Evolutionary conservation across 1,284 basidiomycete genomes (phyloP).

Genomic region (Sporisorium exsertum): DNA sequence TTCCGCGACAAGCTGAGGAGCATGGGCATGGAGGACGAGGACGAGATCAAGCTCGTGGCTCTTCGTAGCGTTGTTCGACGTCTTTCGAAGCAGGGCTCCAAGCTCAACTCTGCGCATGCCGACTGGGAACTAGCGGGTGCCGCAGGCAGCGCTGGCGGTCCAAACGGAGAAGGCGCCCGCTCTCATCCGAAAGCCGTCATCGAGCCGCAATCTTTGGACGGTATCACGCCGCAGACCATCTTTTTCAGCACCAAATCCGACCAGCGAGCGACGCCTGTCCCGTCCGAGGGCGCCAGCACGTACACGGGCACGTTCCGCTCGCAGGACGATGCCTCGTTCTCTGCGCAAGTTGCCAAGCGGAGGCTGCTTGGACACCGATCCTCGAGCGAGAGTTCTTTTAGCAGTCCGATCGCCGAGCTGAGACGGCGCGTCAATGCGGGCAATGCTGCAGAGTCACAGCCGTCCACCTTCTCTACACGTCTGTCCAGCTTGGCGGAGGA

Average conservation of each 20-base stretch:
- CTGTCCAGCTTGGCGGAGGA: slow-evolving; percentile 44
- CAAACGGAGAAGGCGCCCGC: slow-evolving; percentile 5
- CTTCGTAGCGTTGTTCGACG: slow-evolving; percentile 84
- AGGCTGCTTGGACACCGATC: slow-evolving; percentile 51
- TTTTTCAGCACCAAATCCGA: slow-evolving; percentile 77
- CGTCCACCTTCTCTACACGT: slow-evolving; percentile 32
- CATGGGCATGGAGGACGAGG: slow-evolving; percentile 81
- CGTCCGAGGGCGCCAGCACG: slow-evolving; percentile 33
- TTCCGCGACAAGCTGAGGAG: slow-evolving; percentile 81
- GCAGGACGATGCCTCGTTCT: slow-evolving; percentile 54
- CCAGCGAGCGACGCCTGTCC: slow-evolving; percentile 10
- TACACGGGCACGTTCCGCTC: slow-evolving; percentile 50
- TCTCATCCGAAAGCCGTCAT: slow-evolving; percentile 70
- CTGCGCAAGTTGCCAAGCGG: slow-evolving; percentile 49
- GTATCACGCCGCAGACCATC: slow-evolving; percentile 93
- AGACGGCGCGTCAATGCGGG: slow-evolving; percentile 43
- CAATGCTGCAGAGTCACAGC: slow-evolving; percentile 20
- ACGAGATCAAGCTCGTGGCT: slow-evolving; percentile 83
- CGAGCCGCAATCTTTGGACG: slow-evolving; percentile 76
- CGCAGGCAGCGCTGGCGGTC: neutral
- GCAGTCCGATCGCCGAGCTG: slow-evolving; percentile 53
- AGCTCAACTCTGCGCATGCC: slow-evolving; percentile 10
- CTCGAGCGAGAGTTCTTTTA: slow-evolving; percentile 42
- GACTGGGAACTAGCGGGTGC: slow-evolving; percentile 26
- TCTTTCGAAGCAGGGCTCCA: slow-evolving; percentile 61